Percentiles rank a stretch among this genome's conserved stretches.
These are phyloP conservation scores for Stephanodiscus minutulus DNA, from an alignment of 108 stramenopile genomes.

Conservation along the genomic window DNA sequence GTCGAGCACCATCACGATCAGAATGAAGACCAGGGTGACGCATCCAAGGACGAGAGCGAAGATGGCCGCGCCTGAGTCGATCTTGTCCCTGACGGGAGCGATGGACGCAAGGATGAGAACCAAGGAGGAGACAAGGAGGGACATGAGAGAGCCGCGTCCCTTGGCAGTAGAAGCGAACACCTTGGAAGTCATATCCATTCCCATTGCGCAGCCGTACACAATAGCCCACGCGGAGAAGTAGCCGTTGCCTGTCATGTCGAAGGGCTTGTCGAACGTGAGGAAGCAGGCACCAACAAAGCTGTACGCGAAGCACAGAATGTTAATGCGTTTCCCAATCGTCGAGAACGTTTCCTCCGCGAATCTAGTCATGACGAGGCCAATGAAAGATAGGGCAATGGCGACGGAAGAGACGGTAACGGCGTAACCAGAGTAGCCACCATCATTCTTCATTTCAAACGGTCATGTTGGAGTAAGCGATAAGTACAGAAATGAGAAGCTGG, in stretches of 20 bases:
- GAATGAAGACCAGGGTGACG: conserved; percentile 32
- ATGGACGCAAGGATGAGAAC: conserved; percentile 41
- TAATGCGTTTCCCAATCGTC: conserved; percentile 18
- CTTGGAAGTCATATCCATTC: conserved; percentile 18
- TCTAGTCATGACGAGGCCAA: conserved; percentile 19
- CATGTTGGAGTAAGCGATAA: neutral
- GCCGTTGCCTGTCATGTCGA: conserved; percentile 50
- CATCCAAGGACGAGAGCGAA: conserved; percentile 40
- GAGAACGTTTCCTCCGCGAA: conserved; percentile 8
- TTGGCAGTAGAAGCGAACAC: conserved; percentile 11
- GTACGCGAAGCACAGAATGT: conserved; percentile 43
- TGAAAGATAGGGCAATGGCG: conserved; percentile 28
- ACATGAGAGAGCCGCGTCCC: conserved; percentile 35
- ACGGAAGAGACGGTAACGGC: conserved; percentile 38
- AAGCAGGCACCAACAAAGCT: conserved; percentile 55
- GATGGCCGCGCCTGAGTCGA: conserved; percentile 28
- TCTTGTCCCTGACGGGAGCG: conserved; percentile 18
- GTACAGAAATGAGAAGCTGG: neutral
- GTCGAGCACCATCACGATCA: neutral
- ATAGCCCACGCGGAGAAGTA: conserved; percentile 60
- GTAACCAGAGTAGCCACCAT: conserved; percentile 25
- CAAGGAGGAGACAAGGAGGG: conserved; percentile 31
- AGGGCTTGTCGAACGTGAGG: conserved; percentile 55
- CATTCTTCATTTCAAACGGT: neutral
- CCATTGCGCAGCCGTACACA: conserved; percentile 39